phyloP scores from a whole-genome alignment of 1,139 yeast species.

The Sugiyamaella novakii region DNA sequence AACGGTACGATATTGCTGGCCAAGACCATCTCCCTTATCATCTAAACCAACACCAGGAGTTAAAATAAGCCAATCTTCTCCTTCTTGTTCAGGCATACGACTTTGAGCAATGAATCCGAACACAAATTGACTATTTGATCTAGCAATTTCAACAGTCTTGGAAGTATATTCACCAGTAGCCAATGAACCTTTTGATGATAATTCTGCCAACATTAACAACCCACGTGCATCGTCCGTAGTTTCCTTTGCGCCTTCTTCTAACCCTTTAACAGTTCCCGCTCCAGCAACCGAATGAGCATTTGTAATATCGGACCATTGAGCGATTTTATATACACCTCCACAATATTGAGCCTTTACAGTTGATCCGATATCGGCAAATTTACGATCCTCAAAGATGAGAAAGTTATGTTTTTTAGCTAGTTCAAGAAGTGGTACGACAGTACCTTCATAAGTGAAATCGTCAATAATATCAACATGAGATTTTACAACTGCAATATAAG shows the following conservation, averaged over 20 bases:
- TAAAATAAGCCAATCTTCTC: conserved; percentile 89
- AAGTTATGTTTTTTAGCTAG: conserved; percentile 78
- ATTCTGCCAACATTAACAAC: conserved; percentile 90
- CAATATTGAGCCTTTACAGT: conserved; percentile 93
- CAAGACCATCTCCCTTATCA: conserved; percentile 94
- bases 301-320: conserved; percentile 94
- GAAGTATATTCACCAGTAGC: conserved; percentile 90
- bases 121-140: conserved; percentile 81
- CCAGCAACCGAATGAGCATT: conserved; percentile 99
- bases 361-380: conserved; percentile 98
- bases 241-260: conserved; percentile 80
- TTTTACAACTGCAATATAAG: conserved; percentile 86
- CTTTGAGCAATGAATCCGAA: conserved; percentile 96
- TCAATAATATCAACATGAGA: conserved; percentile 92
- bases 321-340: conserved; percentile 86
- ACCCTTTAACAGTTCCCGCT: conserved; percentile 85
- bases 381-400: conserved; percentile 91
- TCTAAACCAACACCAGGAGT: conserved; percentile 99
- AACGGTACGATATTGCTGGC: conserved; percentile 96
- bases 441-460: conserved; percentile 80
- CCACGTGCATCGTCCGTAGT: conserved; percentile 68
- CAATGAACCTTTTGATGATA: conserved; percentile 88
- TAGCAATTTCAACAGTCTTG: conserved; percentile 87
- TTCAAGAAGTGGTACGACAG: conserved; percentile 70
- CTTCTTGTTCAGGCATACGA: conserved; percentile 70